Evolutionary conservation across 257 asterid genomes (phyloP).

Genomic region (Datura wrightii): DNA sequence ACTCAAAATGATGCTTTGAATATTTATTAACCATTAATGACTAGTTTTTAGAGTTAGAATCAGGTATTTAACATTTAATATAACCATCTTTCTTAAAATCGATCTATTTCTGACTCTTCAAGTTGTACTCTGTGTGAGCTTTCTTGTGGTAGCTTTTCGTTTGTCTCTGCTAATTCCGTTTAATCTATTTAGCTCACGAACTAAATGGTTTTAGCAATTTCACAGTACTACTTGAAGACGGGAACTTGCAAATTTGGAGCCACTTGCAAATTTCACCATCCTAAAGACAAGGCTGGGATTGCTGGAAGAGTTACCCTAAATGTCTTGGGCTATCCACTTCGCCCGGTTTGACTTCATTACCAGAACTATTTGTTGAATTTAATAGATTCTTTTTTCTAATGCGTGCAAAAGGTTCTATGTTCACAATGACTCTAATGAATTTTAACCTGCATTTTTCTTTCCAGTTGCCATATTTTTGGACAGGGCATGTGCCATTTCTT

Average conservation of each 20-base stretch:
- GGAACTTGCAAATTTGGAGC: slow-evolving; percentile 96
- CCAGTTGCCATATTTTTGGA: background rate
- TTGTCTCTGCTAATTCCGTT: background rate
- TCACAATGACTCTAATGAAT: slow-evolving; percentile 16
- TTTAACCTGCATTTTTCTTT: slow-evolving; percentile 17
- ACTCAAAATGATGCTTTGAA: slow-evolving; percentile 4
- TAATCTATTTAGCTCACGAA: slow-evolving; percentile 23
- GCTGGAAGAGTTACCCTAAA: slow-evolving; percentile 86
- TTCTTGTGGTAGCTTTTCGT: slow-evolving; percentile 19
- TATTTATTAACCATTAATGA: background rate
- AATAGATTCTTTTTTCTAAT: background rate
- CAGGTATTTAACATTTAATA: background rate
- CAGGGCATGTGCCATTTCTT: background rate
- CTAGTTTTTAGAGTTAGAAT: background rate
- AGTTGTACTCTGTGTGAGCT: background rate
- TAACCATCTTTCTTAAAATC: background rate
- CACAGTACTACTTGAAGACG: slow-evolving; percentile 84
- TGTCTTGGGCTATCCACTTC: slow-evolving; percentile 90
- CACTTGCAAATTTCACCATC: slow-evolving; percentile 92
- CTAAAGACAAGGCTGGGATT: slow-evolving; percentile 87
- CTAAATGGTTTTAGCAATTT: slow-evolving; percentile 26
- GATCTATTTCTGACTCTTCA: background rate
- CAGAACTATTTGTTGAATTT: background rate
- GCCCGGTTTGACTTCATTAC: slow-evolving; percentile 64
- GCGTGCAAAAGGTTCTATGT: background rate